Base-by-base conservation (phyloP, 139 green algal species). In the Trebouxia sp. region DNA sequence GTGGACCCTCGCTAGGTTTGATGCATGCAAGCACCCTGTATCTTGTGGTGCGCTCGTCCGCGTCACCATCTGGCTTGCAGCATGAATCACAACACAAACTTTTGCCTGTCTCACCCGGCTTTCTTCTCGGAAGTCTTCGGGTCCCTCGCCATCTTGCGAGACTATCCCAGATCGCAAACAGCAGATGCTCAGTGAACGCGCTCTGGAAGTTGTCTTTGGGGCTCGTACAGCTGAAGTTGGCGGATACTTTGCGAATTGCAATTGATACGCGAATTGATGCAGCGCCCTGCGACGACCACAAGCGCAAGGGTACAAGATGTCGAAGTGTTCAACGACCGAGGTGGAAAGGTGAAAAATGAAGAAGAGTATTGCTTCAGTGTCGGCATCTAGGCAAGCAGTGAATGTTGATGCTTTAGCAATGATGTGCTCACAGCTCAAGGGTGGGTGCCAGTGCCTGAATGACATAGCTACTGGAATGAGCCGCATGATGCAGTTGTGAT, bases 121-220 rank as follows among this genome's bases (percentile, higher is more conserved):
- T 26, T 69, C 58, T 69, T 69, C 30, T 69, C 58, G 11, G 58
- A 69, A 22, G 58, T 69, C 41, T 69, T 69, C 8, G 58, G 58
- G 30, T 69, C 58, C 30, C 58, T 69, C 22, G 58, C 58, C 58
- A 69, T 69, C 10, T 28, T 24, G 12, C 58, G 9, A 11, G 41
- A 20, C 5, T 30, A n/a, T 5, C 8, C 30, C 39, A 69, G 58
- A 69, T 69, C 58, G 58, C 28, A 41, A 11, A 11, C n/a, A n/a
- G n/a, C n/a, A n/a, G n/a, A n/a, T n/a, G n/a, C n/a, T n/a, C n/a
- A n/a, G 58, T 41, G 5, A 69, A 28, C 58, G 28, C 28, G 39
- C 28, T 69, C 35, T 41, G 10, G 5, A 43, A 9, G 28, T 11
- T 26, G 8, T 28, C 30, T 17, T 24, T 6, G 11, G 58, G 5